Evolutionary conservation across 2,329 filamentous ascomycete genomes (phyloP).

Genomic region (Colletotrichum tanaceti): DNA sequence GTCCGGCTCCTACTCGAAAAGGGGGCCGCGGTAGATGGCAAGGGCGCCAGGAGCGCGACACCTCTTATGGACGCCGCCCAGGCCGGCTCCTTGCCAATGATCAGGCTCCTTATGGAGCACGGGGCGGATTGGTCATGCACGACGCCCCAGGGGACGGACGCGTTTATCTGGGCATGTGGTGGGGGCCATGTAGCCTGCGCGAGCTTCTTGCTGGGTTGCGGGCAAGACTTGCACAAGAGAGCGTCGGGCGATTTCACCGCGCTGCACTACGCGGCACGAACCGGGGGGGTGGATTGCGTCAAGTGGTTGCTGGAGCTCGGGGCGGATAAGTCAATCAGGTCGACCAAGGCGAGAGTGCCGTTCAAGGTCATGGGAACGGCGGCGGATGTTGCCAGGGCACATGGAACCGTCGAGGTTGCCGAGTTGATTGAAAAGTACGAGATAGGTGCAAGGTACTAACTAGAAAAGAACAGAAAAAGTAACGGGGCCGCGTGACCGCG

Average conservation of each 20-base stretch:
- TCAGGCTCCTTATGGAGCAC: slow-evolving; percentile 20
- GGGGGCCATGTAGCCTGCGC: slow-evolving; percentile 1
- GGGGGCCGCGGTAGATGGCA: slow-evolving; percentile 8
- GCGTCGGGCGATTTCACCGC: slow-evolving; percentile 21
- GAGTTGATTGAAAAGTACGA: slow-evolving; percentile 18
- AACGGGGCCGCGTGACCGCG: too few species aligned
- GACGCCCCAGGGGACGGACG: slow-evolving; percentile 23
- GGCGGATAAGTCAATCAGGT: slow-evolving; percentile 10
- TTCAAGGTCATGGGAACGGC: slow-evolving; percentile 28
- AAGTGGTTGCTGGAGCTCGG: slow-evolving; percentile 37
- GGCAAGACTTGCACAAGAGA: slow-evolving; percentile 15
- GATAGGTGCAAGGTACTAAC: background rate
- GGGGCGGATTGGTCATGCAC: slow-evolving; percentile 16
- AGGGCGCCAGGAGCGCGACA: slow-evolving; percentile 5
- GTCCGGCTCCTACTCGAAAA: slow-evolving; percentile 19
- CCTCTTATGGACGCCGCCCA: slow-evolving; percentile 19
- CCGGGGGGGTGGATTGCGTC: slow-evolving; percentile 5
- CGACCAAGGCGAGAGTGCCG: slow-evolving; percentile 8
- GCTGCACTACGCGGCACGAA: slow-evolving; percentile 26
- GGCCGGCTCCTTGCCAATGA: slow-evolving; percentile 11
- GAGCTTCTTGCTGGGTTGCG: slow-evolving; percentile 23
- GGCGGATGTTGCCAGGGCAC: slow-evolving; percentile 27
- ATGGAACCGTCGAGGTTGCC: slow-evolving; percentile 15
- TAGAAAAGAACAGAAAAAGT: background rate
- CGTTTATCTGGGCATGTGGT: slow-evolving; percentile 11